phyloP scores from a whole-genome alignment of 2,329 filamentous ascomycete genomes.

The Paraconiothyrium sp. region DNA sequence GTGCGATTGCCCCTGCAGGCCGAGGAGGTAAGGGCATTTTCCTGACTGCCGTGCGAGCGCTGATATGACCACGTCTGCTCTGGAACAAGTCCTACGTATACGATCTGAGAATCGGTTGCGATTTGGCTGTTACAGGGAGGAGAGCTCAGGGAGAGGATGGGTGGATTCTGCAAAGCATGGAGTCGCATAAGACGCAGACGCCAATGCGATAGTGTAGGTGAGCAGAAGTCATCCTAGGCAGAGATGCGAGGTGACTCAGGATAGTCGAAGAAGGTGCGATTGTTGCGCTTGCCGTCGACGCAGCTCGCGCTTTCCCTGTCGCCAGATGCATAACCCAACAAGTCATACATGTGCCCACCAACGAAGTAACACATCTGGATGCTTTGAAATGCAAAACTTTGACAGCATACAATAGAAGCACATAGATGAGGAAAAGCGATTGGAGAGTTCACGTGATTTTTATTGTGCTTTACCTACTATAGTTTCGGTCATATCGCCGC shows the following conservation, averaged over 20 bases:
- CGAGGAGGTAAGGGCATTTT: conserved; percentile 7
- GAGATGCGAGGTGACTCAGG: background rate
- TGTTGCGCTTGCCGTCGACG: background rate
- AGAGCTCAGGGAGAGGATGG: background rate
- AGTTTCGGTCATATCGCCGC: conserved; percentile 29
- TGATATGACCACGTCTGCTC: background rate
- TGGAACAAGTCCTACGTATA: background rate
- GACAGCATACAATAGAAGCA: background rate
- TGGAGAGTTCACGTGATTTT: conserved; percentile 34
- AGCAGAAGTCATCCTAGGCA: background rate
- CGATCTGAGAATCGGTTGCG: background rate
- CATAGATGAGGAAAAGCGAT: background rate
- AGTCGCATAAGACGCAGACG: background rate
- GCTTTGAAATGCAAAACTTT: background rate
- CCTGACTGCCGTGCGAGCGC: background rate
- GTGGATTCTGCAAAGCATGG: background rate
- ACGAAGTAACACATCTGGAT: background rate
- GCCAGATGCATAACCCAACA: background rate
- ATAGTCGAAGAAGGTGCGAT: background rate
- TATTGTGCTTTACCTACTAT: conserved; percentile 39
- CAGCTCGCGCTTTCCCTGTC: background rate
- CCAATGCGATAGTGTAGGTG: background rate
- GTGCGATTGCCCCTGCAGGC: conserved; percentile 2
- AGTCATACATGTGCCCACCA: background rate
- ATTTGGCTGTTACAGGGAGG: background rate